Evolutionary conservation across 2,329 filamentous ascomycete genomes (phyloP).

Genomic region (Talaromyces islandicus): DNA sequence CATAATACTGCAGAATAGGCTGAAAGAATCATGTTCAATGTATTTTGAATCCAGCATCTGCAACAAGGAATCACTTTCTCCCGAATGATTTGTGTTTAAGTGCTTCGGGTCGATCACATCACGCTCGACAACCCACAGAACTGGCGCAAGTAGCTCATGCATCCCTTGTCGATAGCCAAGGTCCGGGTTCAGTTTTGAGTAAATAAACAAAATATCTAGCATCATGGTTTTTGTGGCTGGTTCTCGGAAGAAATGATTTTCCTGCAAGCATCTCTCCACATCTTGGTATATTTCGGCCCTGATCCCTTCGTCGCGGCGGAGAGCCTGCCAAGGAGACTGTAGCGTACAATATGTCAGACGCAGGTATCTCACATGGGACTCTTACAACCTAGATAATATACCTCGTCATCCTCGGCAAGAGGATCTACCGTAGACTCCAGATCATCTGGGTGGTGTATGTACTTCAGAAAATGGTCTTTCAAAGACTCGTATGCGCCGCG

Average conservation of each 20-base stretch:
- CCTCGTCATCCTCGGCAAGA: constrained; percentile 71
- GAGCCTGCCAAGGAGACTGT: constrained; percentile 85
- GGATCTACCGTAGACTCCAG: constrained; percentile 72
- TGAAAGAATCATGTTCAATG: constrained; percentile 86
- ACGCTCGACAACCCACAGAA: constrained; percentile 75
- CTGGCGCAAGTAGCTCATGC: constrained; percentile 89
- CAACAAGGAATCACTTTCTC: constrained; percentile 45
- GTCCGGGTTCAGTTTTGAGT: constrained; percentile 83
- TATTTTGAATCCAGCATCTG: constrained; percentile 65
- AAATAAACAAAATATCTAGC: constrained; percentile 85
- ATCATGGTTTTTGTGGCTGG: constrained; percentile 72
- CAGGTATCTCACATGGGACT: constrained; percentile 25
- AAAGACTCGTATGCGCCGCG: constrained; percentile 69
- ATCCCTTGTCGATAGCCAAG: constrained; percentile 96
- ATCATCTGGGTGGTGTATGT: constrained; percentile 77
- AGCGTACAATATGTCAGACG: constrained; percentile 22
- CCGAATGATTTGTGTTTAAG: constrained; percentile 25
- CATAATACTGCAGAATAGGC: constrained; percentile 82
- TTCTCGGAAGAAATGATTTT: constrained; percentile 84
- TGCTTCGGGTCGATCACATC: constrained; percentile 62
- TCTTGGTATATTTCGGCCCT: constrained; percentile 90
- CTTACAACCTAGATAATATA: constrained; percentile 33
- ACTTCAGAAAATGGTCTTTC: constrained; percentile 69
- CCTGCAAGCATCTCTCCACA: constrained; percentile 82
- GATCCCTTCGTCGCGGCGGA: constrained; percentile 75